Conservation (phyloP, 73 alveolate genomes). For the Blepharisma stoltei region DNA sequence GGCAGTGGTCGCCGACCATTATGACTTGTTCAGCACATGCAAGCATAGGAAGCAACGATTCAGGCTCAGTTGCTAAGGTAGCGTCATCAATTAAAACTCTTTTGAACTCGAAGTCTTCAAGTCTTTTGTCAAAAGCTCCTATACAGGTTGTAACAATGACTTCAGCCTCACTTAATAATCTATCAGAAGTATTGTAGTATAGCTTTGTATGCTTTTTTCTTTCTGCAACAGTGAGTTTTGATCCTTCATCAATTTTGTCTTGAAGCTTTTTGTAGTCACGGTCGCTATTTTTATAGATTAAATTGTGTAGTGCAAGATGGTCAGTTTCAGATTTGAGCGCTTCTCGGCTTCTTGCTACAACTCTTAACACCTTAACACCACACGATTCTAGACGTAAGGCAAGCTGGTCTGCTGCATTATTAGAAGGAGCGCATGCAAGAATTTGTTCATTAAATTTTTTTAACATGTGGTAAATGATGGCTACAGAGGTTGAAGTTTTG, state of each 20-base stretch:
- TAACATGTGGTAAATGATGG: constrained; percentile 93
- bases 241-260: neutral
- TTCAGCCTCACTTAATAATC: constrained; percentile 50
- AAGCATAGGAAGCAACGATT: constrained; percentile 84
- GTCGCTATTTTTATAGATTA: constrained; percentile 38
- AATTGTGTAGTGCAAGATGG: constrained; percentile 73
- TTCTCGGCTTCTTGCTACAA: constrained; percentile 97
- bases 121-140: constrained; percentile 43
- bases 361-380: constrained; percentile 65
- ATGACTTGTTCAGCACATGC: constrained; percentile 96
- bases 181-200: constrained; percentile 56
- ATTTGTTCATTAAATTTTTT: constrained; percentile 85
- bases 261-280: constrained; percentile 28
- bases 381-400: constrained; percentile 83
- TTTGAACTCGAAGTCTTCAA: constrained; percentile 40
- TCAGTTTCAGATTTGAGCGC: constrained; percentile 94
- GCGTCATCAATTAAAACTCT: constrained; percentile 85
- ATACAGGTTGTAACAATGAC: constrained; percentile 52
- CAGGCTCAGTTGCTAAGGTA: constrained; percentile 96
- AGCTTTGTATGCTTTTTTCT: constrained; percentile 36
- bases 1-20: constrained; percentile 93
- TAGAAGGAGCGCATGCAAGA: constrained; percentile 99
- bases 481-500: constrained; percentile 99
- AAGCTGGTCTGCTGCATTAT: constrained; percentile 94
- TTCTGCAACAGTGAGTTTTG: constrained; percentile 41